Evolutionary conservation across 768 basidiomycete species (phyloP).

Genomic region (Leucosporidium creatinivorum): DNA sequence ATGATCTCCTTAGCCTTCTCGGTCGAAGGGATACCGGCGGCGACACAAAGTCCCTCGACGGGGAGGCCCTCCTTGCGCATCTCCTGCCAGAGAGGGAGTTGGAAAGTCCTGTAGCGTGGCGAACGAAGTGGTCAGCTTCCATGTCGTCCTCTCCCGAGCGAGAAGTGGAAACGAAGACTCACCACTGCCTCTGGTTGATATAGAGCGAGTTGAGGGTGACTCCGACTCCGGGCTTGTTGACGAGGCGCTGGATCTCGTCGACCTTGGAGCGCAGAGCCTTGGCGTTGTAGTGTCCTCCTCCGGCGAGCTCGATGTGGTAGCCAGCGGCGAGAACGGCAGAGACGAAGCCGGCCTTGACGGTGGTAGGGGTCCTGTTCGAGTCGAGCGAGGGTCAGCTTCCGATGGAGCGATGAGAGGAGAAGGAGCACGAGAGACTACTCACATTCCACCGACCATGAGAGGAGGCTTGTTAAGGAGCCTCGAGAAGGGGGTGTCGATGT

Average conservation of each 20-base stretch:
- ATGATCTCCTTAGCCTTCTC: conserved; percentile 98
- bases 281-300: conserved; percentile 93
- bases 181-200: conserved; percentile 89
- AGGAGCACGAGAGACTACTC: neutral
- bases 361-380: conserved; percentile 62
- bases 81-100: conserved; percentile 95
- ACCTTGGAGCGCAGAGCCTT: conserved; percentile 82
- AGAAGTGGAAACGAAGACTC: neutral
- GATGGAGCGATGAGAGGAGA: neutral
- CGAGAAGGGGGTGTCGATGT: conserved; percentile 93
- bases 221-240: conserved; percentile 74
- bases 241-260: conserved; percentile 76
- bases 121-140: neutral
- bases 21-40: conserved; percentile 90
- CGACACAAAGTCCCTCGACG: conserved; percentile 97
- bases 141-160: conserved; percentile 14
- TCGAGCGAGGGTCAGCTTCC: neutral
- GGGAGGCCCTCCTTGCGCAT: conserved; percentile 92
- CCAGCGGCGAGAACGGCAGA: conserved; percentile 86
- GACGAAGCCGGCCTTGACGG: conserved; percentile 92
- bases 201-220: conserved; percentile 91
- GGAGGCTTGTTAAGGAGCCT: conserved; percentile 92
- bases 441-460: conserved; percentile 98
- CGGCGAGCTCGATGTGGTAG: conserved; percentile 93
- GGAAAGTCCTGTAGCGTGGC: conserved; percentile 58